Percentiles rank a stretch among this genome's conserved stretches.
These are phyloP conservation scores for Sideroxylon spinosum DNA, from an alignment of 179 eudicot genomes.

Conservation along the genomic window DNA sequence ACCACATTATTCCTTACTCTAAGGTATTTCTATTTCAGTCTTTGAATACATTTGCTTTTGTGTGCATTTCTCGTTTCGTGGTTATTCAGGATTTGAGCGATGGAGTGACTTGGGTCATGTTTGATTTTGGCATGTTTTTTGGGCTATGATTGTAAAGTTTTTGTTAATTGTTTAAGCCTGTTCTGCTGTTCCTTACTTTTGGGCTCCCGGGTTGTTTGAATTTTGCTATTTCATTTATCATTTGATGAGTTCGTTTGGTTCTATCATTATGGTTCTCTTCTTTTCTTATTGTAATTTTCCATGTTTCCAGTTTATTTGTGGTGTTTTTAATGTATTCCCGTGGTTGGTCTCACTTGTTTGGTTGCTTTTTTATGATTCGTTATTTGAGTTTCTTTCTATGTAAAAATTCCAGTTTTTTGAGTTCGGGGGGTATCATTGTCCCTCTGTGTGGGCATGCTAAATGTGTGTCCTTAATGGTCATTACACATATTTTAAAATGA, in stretches of 20 bases:
- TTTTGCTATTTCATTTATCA: background rate
- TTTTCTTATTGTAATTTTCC: background rate
- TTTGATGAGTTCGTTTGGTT: background rate
- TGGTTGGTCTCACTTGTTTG: background rate
- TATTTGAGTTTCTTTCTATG: background rate
- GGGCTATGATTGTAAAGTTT: background rate
- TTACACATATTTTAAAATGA: background rate
- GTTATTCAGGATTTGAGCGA: background rate
- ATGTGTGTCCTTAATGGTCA: background rate
- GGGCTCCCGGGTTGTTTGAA: background rate
- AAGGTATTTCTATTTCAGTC: slow-evolving; percentile 38
- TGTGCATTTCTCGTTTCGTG: background rate
- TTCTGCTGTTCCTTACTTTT: background rate
- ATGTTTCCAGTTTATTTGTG: background rate
- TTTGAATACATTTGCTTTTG: background rate
- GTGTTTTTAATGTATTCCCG: background rate
- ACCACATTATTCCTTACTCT: slow-evolving; percentile 87
- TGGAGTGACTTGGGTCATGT: background rate
- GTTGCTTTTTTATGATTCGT: background rate
- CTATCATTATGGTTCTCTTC: background rate
- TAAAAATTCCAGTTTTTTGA: background rate
- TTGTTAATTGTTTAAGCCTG: background rate
- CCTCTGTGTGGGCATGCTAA: background rate
- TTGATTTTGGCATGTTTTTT: background rate
- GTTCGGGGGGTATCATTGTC: background rate